Evolutionary conservation across 208 protist genomes (phyloP), one percentile per base, ranked within the genome.

Genomic region (Leishmania major): DNA sequence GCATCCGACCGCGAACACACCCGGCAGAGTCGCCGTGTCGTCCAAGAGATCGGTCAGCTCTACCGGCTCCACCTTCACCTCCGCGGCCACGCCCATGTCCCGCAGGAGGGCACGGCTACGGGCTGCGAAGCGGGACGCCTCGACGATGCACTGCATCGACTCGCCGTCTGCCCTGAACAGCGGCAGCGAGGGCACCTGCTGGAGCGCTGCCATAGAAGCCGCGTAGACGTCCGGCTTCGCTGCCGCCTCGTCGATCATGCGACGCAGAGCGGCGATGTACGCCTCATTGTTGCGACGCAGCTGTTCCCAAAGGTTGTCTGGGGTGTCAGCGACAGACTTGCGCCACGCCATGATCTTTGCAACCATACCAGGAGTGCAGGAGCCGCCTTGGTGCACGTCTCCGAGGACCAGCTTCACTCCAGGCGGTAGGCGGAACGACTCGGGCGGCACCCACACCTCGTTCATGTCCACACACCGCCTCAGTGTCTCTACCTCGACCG

Each of bases 321-420:
- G 81, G 37, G 80, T 31, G 0, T 28, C 86, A 6, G 80, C 82
- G 66, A 96, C 84, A 4, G 85, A 78, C 72, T 92, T 92, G 60
- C 89, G 91, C 97, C 97, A 99, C 60, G 88, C 86, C 87, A 99
- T 94, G 11, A 99, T 93, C 79, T 96, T 97, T 7, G 91, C 87
- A 1, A 99, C 98, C 97, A 99, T 99, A 45, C 95, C 93, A 6
- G 98, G 98, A 35, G 98, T 99, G 86, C 95, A 93, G 43, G 95
- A 95, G 74, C 98, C 98, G 37, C 95, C 95, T 62, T 93, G 84
- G 84, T 97, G 94, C 49, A 98, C 89, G 76, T 98, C 96, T 6
- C 93, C 97, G 5, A 99, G 88, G 15, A 99, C 70, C 10, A 99
- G 89, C 77, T 96, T 84, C 69, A 99, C 72, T 22, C 94, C 93